phyloP scores from a whole-genome alignment of 192 early-diverging fungal species.

The Coemansia furcata region DNA sequence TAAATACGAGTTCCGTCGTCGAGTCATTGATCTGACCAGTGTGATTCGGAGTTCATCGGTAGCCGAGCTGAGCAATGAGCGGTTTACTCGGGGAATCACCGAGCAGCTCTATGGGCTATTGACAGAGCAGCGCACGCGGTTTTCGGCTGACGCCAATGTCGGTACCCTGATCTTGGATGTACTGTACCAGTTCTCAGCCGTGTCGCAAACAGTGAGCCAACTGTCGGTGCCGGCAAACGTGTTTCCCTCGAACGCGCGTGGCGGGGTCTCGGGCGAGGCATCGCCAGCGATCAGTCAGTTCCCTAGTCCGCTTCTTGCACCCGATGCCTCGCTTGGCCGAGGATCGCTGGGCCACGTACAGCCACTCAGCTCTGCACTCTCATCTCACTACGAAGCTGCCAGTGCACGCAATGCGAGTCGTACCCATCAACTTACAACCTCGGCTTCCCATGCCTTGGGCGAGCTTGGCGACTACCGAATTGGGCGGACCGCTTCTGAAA shows the following conservation, averaged over 20 bases:
- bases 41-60: slow-evolving; percentile 45
- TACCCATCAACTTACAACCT: not conserved
- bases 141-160: slow-evolving; percentile 37
- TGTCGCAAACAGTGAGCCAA: slow-evolving; percentile 52
- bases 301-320: slow-evolving; percentile 48
- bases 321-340: slow-evolving; percentile 28
- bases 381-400: slow-evolving; percentile 17
- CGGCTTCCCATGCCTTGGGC: not conserved
- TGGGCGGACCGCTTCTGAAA: slow-evolving; percentile 26
- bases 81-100: slow-evolving; percentile 34
- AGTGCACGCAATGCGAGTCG: slow-evolving; percentile 13
- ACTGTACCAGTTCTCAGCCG: slow-evolving; percentile 52
- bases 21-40: slow-evolving; percentile 41
- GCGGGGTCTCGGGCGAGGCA: slow-evolving; percentile 41
- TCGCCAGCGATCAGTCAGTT: slow-evolving; percentile 50
- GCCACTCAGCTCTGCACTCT: slow-evolving; percentile 39
- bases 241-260: slow-evolving; percentile 14
- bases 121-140: slow-evolving; percentile 50
- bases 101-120: slow-evolving; percentile 51
- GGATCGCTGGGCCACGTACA: slow-evolving; percentile 19
- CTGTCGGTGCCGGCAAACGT: slow-evolving; percentile 23
- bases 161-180: slow-evolving; percentile 50
- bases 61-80: slow-evolving; percentile 47
- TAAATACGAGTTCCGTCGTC: slow-evolving; percentile 45
- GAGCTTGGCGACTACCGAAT: slow-evolving; percentile 37